These are phyloP conservation scores for Syncephalastrum monosporum DNA, from an alignment of 371 early-diverging fungal species.

Conservation along the genomic window DNA sequence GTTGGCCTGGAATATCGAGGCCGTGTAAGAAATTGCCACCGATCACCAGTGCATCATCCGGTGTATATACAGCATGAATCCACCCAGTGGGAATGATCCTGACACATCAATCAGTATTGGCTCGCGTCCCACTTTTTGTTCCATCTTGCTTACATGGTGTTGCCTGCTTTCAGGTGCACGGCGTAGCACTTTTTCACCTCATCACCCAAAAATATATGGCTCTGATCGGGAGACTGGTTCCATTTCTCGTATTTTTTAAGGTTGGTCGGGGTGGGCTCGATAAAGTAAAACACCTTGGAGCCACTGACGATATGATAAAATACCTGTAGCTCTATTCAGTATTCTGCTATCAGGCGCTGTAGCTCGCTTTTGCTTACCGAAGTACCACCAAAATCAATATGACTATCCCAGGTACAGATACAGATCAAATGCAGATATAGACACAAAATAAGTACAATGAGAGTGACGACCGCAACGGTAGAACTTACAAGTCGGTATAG, in stretches of 20 bases:
- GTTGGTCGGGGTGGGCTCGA: constrained; percentile 80
- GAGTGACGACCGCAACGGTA: not conserved
- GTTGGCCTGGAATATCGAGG: constrained; percentile 70
- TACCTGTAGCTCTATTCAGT: constrained; percentile 44
- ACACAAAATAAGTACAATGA: not conserved
- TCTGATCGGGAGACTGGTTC: constrained; percentile 83
- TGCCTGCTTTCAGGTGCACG: constrained; percentile 70
- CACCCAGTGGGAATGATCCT: constrained; percentile 94
- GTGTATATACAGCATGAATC: constrained; percentile 94
- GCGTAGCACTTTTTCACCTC: constrained; percentile 69
- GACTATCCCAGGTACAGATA: constrained; percentile 33
- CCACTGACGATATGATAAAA: constrained; percentile 86
- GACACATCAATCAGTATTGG: not conserved
- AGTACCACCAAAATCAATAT: constrained; percentile 91
- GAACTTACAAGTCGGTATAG: constrained; percentile 83
- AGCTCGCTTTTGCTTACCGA: constrained; percentile 52
- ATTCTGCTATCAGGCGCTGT: not conserved
- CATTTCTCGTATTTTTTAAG: constrained; percentile 72
- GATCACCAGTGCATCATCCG: constrained; percentile 83
- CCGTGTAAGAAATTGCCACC: constrained; percentile 92
- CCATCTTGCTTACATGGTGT: constrained; percentile 63
- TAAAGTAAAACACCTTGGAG: constrained; percentile 84
- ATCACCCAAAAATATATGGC: constrained; percentile 76
- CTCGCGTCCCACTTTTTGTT: not conserved
- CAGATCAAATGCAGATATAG: not conserved